These are phyloP conservation scores for Drechslerella coelobrocha DNA, from an alignment of 2,329 filamentous ascomycete genomes.

Conservation along the genomic window DNA sequence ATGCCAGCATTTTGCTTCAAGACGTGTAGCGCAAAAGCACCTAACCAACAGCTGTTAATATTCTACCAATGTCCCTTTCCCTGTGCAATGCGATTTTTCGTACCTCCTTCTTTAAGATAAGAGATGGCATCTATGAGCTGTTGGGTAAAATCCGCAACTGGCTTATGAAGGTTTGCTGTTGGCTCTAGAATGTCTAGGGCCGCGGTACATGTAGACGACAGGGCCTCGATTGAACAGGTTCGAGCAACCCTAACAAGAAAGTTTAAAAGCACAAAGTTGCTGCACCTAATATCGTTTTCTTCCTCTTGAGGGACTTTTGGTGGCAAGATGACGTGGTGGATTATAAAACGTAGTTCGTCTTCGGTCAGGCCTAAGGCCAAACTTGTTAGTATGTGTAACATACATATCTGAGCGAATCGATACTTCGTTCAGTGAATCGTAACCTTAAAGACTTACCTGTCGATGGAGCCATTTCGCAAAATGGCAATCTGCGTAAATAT, in stretches of 20 bases:
- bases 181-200: neutral
- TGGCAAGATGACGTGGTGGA: conserved; percentile 27
- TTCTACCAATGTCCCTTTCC: neutral
- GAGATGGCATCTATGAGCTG: conserved; percentile 1
- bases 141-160: neutral
- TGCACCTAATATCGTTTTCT: neutral
- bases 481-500: too few relatives aligned
- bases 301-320: conserved; percentile 28
- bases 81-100: neutral
- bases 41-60: conserved; percentile 30
- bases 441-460: too few relatives aligned
- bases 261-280: neutral
- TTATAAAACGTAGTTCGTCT: conserved; percentile 11
- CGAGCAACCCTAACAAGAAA: conserved; percentile 10
- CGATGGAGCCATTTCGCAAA: too few relatives aligned
- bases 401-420: neutral
- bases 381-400: too few relatives aligned
- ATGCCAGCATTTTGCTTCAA: conserved; percentile 62
- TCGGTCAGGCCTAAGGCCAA: neutral
- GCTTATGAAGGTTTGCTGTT: conserved; percentile 6
- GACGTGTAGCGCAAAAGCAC: conserved; percentile 59
- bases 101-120: conserved; percentile 8
- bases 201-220: neutral
- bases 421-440: too few relatives aligned
- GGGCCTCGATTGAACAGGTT: neutral